A percentile compares a stretch with the other conserved stretches of the same genome.
Conservation (phyloP, 768 basidiomycete genomes). For the Strobilomyces confusus region DNA sequence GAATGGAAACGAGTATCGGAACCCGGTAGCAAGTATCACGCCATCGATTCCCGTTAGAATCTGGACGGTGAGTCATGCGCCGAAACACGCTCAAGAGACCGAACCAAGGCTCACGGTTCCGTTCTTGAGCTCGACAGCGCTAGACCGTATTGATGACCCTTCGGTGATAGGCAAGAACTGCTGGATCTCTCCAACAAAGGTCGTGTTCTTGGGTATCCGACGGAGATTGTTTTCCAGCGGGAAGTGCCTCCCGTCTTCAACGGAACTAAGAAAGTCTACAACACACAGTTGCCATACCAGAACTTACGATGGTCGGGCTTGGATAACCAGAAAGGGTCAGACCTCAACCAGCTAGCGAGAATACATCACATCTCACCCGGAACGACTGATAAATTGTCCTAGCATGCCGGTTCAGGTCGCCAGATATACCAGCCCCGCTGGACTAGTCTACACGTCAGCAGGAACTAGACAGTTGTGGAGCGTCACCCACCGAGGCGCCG, state of each 20-base stretch:
- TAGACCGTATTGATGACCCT: conserved; percentile 11
- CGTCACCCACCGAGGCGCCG: conserved; percentile 22
- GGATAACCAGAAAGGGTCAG: background rate
- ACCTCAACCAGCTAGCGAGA: too few species aligned
- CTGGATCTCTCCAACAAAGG: conserved; percentile 11
- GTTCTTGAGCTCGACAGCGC: conserved; percentile 13
- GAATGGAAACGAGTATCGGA: conserved; percentile 15
- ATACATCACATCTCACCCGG: too few species aligned
- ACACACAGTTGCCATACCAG: background rate
- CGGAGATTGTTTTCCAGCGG: background rate
- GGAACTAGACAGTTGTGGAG: background rate
- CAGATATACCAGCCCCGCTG: conserved; percentile 10
- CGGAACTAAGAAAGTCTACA: background rate
- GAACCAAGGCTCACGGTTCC: conserved; percentile 7
- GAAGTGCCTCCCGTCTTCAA: background rate
- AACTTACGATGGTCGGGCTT: conserved; percentile 6
- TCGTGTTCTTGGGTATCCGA: conserved; percentile 10
- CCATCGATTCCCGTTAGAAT: conserved; percentile 1
- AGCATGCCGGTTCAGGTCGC: conserved; percentile 4
- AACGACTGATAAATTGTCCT: too few species aligned
- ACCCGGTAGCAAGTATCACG: conserved; percentile 13
- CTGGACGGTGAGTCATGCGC: background rate
- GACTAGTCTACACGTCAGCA: background rate
- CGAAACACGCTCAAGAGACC: background rate
- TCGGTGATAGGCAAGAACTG: conserved; percentile 4